Evolutionary conservation across 306 rosid genomes (phyloP), one percentile per base, ranked within the genome.

Genomic region (Quercus alba): DNA sequence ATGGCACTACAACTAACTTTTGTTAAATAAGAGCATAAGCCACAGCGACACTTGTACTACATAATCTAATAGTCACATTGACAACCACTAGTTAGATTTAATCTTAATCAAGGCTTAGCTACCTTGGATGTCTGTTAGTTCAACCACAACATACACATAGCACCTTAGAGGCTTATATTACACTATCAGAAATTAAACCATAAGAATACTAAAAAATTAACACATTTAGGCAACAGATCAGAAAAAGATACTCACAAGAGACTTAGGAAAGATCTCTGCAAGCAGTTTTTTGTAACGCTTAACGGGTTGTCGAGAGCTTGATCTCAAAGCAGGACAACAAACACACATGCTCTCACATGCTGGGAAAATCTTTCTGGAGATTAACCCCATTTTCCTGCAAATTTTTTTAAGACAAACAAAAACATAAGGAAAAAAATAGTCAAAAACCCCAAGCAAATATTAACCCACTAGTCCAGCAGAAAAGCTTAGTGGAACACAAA

Each of bases 261-360:
- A 83, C 86, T 93, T 96, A 12, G 99, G 98, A 79, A 96, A 96
- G 77, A 96, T 93, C 63, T 96, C 99, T 21, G 97, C 87, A 44
- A 96, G 93, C 49, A 96, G 70, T 79, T 96, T 96, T 73, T 94
- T 88, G 89, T 96, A 96, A 35, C 98, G 97, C 90, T 96, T 93
- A 77, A 93, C 98, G 0, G 99, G 99, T 75, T 93, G 97, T 56
- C 97, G 88, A 75, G 99, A 96, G 61, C 97, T 93, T 69, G 99
- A 88, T 86, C 99, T 93, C 90, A 96, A 75, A 81, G 97, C 93
- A 81, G 99, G 99, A 81, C 99, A 96, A 76, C 99, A 96, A 55
- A 93, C 92, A 83, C 99, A 96, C 97, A 96, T 93, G 83, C 82
- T 90, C 79, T 84, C 98, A 82, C 99, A 96, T 64, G 98, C 97